These are phyloP conservation scores for Parmelia sp. DNA, from an alignment of 495 filamentous ascomycete species.

Conservation along the genomic window DNA sequence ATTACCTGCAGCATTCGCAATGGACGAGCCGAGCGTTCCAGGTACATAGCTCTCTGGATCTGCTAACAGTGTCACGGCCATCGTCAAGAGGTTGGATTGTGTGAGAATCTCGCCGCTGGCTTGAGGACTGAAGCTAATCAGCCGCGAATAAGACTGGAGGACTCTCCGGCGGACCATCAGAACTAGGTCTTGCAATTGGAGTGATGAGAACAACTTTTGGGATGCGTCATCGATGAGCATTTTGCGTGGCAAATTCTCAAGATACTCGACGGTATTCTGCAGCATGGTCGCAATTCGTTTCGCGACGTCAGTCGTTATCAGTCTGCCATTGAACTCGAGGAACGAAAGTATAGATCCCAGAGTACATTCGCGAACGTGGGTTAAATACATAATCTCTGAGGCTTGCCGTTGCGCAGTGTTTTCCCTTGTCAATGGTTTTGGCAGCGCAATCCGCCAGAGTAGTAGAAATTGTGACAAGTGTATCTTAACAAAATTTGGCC, in stretches of 20 bases:
- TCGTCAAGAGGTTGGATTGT: constrained; percentile 88
- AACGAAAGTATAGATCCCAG: constrained; percentile 87
- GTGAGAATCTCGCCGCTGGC: constrained; percentile 76
- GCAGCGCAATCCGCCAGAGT: constrained; percentile 97
- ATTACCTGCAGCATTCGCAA: constrained; percentile 80
- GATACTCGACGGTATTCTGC: constrained; percentile 87
- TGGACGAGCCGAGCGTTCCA: constrained; percentile 81
- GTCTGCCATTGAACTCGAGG: constrained; percentile 84
- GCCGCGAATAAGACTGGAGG: constrained; percentile 85
- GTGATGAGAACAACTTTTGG: constrained; percentile 73
- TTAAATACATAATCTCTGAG: constrained; percentile 84
- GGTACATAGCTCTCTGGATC: constrained; percentile 84
- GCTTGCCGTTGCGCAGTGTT: constrained; percentile 73
- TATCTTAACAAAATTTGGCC: constrained; percentile 98
- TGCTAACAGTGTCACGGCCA: constrained; percentile 85
- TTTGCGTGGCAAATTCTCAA: constrained; percentile 72
- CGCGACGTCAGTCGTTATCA: constrained; percentile 91
- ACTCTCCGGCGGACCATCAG: constrained; percentile 91
- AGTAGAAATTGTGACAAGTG: constrained; percentile 90
- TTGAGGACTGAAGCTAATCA: constrained; percentile 76
- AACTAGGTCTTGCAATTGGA: constrained; percentile 86
- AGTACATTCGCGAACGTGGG: constrained; percentile 93
- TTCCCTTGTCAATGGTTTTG: constrained; percentile 86
- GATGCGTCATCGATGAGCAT: constrained; percentile 85
- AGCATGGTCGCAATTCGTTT: constrained; percentile 87